These are phyloP conservation scores for Annona cherimola DNA, from an alignment of 164 flowering plant species.

Conservation along the genomic window DNA sequence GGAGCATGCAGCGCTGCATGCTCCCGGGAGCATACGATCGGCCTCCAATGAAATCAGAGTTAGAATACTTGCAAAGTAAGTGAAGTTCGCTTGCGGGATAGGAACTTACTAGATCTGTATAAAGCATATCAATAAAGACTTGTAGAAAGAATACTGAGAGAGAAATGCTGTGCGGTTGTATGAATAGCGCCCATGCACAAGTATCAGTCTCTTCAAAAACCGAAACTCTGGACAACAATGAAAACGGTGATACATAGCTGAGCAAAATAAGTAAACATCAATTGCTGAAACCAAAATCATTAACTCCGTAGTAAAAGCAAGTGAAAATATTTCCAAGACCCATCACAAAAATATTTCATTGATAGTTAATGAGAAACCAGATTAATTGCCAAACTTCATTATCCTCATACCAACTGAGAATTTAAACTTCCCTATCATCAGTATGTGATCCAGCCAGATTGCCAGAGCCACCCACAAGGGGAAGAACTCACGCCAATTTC, in stretches of 20 bases:
- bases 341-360: background rate
- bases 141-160: constrained; percentile 94
- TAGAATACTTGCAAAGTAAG: constrained; percentile 1
- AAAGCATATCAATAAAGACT: constrained; percentile 88
- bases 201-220: constrained; percentile 87
- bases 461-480: no score
- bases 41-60: background rate
- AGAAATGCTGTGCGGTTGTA: constrained; percentile 97
- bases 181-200: constrained; percentile 97
- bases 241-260: background rate
- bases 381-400: background rate
- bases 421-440: no score
- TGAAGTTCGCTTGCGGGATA: background rate
- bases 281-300: background rate
- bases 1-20: no score
- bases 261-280: background rate
- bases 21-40: no score
- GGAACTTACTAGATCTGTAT: constrained; percentile 92
- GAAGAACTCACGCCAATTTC: no score
- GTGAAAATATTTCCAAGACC: background rate
- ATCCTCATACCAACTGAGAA: background rate
- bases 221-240: constrained; percentile 69
- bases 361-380: background rate
- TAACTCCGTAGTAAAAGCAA: background rate
- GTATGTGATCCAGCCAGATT: no score